Conservation (phyloP, 495 filamentous ascomycete genomes). For the Podospora pseudopauciseta region DNA sequence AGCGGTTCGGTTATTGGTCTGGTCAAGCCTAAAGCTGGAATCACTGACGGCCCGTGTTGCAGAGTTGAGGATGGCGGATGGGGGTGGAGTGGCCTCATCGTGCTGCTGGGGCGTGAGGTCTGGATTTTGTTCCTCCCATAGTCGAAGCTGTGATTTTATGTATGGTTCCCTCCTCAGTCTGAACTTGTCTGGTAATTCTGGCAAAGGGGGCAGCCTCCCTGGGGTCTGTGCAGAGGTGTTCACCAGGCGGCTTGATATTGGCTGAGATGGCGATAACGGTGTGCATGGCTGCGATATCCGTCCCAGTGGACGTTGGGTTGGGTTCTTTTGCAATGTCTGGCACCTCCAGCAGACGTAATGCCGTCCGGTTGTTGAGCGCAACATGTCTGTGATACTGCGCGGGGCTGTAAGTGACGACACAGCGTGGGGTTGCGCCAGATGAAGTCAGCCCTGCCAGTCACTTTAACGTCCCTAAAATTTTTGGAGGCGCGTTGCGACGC, state of each 20-base stretch:
- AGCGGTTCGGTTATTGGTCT: conserved; percentile 28
- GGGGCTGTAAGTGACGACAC: conserved; percentile 4
- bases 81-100: neutral
- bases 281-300: neutral
- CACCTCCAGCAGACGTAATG: conserved; percentile 36
- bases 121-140: conserved; percentile 51
- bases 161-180: neutral
- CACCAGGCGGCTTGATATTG: neutral
- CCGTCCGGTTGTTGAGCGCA: conserved; percentile 25
- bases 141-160: conserved; percentile 50
- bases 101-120: conserved; percentile 5
- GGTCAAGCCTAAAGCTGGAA: conserved; percentile 13
- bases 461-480: conserved; percentile 1
- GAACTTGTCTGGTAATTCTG: neutral
- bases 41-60: conserved; percentile 8
- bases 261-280: neutral
- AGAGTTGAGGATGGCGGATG: neutral
- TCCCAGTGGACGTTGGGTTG: conserved; percentile 10
- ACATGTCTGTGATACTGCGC: conserved; percentile 17
- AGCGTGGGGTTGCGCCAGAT: neutral
- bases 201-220: neutral
- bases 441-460: neutral
- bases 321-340: conserved; percentile 8
- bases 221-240: neutral
- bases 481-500: conserved; percentile 5